Evolutionary conservation across 2,329 filamentous ascomycete genomes (phyloP).

Genomic region (Diaporthe sp.): DNA sequence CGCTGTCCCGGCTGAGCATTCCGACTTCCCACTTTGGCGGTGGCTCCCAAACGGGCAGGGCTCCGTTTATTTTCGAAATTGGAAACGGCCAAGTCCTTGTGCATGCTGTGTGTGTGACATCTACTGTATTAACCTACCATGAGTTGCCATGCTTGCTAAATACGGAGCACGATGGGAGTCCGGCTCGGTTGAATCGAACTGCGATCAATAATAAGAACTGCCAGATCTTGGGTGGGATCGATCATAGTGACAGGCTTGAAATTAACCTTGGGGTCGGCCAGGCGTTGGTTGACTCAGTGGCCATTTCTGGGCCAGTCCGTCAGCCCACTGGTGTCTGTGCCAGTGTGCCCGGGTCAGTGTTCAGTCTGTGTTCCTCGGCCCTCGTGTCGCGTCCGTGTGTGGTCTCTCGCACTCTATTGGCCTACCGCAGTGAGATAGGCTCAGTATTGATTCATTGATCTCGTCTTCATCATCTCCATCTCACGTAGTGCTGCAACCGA

Average conservation of each 20-base stretch:
- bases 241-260: conserved; percentile 4
- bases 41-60: conserved; percentile 6
- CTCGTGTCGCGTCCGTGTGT: conserved; percentile 12
- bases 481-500: neutral
- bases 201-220: neutral
- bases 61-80: conserved; percentile 16
- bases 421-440: neutral
- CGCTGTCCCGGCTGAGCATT: conserved; percentile 18
- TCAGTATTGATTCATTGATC: neutral
- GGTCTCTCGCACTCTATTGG: neutral
- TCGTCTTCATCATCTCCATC: neutral
- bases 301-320: conserved; percentile 1
- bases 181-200: neutral
- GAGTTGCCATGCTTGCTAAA: conserved; percentile 5
- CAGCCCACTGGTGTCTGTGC: conserved; percentile 1
- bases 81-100: conserved; percentile 14
- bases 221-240: conserved; percentile 27
- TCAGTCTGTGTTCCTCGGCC: neutral
- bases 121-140: conserved; percentile 3
- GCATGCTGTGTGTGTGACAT: conserved; percentile 20
- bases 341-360: conserved; percentile 1
- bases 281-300: conserved; percentile 19
- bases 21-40: conserved; percentile 16
- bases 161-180: neutral
- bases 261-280: conserved; percentile 7